Evolutionary conservation across 495 filamentous ascomycete genomes (phyloP).

Genomic region (Hypoxylon subgilvum): DNA sequence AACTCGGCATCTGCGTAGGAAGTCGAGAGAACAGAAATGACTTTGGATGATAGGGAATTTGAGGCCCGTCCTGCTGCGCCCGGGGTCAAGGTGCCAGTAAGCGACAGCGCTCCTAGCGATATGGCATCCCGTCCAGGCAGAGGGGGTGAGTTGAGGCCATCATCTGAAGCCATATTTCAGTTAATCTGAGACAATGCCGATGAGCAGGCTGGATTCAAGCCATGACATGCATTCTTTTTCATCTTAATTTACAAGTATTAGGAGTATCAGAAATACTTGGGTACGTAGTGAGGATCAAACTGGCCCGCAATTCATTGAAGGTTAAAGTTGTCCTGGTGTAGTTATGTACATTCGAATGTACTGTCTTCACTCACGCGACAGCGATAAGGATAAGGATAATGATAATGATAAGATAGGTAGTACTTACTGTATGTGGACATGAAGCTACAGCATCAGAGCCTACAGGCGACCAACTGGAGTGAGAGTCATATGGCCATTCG

Average conservation of each 20-base stretch:
- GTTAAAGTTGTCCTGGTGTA: not conserved
- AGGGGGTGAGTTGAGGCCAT: slow-evolving; percentile 31
- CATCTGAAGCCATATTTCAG: slow-evolving; percentile 35
- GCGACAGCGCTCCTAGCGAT: slow-evolving; percentile 35
- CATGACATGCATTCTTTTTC: slow-evolving; percentile 3
- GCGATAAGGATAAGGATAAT: slow-evolving; percentile 24
- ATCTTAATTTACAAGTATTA: not conserved
- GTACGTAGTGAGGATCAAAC: too few species aligned
- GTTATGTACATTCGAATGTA: slow-evolving; percentile 3
- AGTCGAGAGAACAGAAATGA: slow-evolving; percentile 84
- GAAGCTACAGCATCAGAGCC: too few species aligned
- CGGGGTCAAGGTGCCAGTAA: slow-evolving; percentile 9
- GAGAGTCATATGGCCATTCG: slow-evolving; percentile 22
- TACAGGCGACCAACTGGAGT: too few species aligned
- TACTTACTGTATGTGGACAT: too few species aligned
- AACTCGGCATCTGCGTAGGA: slow-evolving; percentile 95
- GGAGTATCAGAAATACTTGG: too few species aligned
- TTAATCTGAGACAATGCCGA: slow-evolving; percentile 1
- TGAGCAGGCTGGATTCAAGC: not conserved
- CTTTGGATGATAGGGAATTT: slow-evolving; percentile 72
- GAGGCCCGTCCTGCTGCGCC: slow-evolving; percentile 18
- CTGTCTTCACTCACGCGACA: slow-evolving; percentile 33
- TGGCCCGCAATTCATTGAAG: too few species aligned
- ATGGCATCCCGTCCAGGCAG: slow-evolving; percentile 31
- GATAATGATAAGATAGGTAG: too few species aligned